Evolutionary conservation across 495 filamentous ascomycete genomes (phyloP), one percentile per base, ranked within the genome.

Genomic region (Daldinia decipiens): DNA sequence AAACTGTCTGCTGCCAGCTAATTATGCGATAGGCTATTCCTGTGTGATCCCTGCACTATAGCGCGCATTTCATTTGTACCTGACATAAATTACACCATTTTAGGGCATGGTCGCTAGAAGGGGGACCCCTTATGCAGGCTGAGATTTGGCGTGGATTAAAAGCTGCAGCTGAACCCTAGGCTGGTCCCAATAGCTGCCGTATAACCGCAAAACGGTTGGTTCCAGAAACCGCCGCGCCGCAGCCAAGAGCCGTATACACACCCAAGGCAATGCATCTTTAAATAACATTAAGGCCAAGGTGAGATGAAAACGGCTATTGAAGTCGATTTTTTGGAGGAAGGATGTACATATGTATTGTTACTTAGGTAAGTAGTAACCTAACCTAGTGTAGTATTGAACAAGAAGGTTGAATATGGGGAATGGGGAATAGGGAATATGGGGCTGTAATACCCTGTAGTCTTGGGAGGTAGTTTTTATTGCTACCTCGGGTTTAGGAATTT

Each of bases 21-120:
- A 62, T 58, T 67, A 15, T 21, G 57, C 27, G 11, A 29, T 58
- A 57, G 51, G 24, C 50, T 53, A 53, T 53, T 31, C 2, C 34
- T 39, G 39, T 29, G 4, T 21, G 0, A 62, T 60, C 69, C 55
- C 40, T 62, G 52, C 58, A 1, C 21, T 2, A 21, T 54, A 29
- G 34, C 36, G 57, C 58, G 64, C 64, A 64, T 72, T 64, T 59
- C 13, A 11, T 26, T 56, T 51, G 69, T 72, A 67, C 69, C 69
- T 72, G 69, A 55, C 69, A 72, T 58, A 52, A 64, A 72, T 65
- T 67, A 56, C 32, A 36, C 1, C 57, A 43, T 62, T 58, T 53
- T 56, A 54, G 29, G 51, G 40, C 57, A 38, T 24, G 27, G 57
- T 62, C 34, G 39, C 68, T 58, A 61, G 43, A 40, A 62, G 34